These are phyloP conservation scores for Setaria italica DNA, from an alignment of 202 grass and related monocot genomes.

Conservation along the genomic window DNA sequence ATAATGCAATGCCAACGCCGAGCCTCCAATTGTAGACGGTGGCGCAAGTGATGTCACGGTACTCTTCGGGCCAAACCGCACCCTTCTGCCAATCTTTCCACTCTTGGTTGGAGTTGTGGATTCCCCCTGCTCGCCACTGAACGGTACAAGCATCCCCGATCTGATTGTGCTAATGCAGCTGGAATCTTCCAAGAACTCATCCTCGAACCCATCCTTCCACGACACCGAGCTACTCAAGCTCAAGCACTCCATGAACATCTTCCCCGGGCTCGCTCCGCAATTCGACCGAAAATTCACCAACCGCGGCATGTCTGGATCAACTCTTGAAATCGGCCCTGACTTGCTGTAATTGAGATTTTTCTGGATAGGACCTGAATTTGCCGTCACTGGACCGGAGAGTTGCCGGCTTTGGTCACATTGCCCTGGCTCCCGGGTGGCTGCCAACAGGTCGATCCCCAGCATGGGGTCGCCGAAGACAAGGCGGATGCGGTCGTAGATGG, in stretches of 20 bases:
- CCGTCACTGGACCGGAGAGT: slow-evolving; percentile 44
- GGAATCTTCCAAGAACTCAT: slow-evolving; percentile 63
- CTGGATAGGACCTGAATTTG: slow-evolving; percentile 43
- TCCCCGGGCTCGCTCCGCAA: slow-evolving; percentile 67
- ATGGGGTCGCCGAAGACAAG: slow-evolving; percentile 77
- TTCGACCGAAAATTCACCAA: slow-evolving; percentile 41
- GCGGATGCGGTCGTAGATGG: slow-evolving; percentile 70
- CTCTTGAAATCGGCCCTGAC: slow-evolving; percentile 47
- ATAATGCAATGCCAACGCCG: slow-evolving; percentile 84
- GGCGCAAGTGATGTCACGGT: slow-evolving; percentile 72
- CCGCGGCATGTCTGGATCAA: slow-evolving; percentile 36
- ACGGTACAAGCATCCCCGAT: slow-evolving; percentile 62
- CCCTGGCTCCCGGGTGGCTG: slow-evolving; percentile 10
- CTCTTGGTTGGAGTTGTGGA: slow-evolving; percentile 37
- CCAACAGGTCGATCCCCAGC: slow-evolving; percentile 50
- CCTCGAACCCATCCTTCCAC: slow-evolving; percentile 56
- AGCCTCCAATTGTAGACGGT: slow-evolving; percentile 78
- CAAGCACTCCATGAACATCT: slow-evolving; percentile 89
- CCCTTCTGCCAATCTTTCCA: slow-evolving; percentile 36
- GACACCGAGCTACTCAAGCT: slow-evolving; percentile 64
- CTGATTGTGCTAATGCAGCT: slow-evolving; percentile 62
- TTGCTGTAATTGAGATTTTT: slow-evolving; percentile 34
- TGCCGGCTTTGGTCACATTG: slow-evolving; percentile 38
- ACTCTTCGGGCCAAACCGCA: slow-evolving; percentile 74
- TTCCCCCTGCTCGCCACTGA: slow-evolving; percentile 49